phyloP scores from a whole-genome alignment of 2,329 filamentous ascomycete species.

The Aspergillus proliferans region DNA sequence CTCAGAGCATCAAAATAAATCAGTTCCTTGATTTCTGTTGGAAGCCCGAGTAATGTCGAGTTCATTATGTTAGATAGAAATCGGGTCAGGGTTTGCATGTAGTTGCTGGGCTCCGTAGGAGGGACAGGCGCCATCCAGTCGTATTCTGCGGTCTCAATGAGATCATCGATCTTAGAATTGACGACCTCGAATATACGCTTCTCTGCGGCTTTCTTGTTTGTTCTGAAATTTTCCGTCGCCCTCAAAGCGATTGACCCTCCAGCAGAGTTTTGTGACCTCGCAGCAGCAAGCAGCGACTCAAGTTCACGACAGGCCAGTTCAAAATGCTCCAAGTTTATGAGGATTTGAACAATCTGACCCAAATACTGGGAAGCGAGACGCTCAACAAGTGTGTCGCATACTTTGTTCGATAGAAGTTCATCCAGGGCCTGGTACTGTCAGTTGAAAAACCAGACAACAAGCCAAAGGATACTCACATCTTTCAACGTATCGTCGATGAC shows the following conservation, averaged over 20 bases:
- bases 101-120: conserved; percentile 72
- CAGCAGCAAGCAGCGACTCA: conserved; percentile 76
- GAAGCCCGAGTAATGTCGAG: conserved; percentile 85
- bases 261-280: conserved; percentile 70
- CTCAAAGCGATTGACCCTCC: conserved; percentile 72
- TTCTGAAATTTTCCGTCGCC: conserved; percentile 79
- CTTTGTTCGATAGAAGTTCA: conserved; percentile 84
- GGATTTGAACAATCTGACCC: conserved; percentile 95
- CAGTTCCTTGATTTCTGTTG: conserved; percentile 90
- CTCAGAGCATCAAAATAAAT: conserved; percentile 96
- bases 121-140: conserved; percentile 67
- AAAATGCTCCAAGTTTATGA: conserved; percentile 96
- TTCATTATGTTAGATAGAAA: conserved; percentile 97
- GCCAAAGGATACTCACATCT: conserved; percentile 48
- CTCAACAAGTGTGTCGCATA: conserved; percentile 84
- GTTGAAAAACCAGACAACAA: not conserved
- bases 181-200: conserved; percentile 98
- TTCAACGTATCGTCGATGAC: conserved; percentile 88
- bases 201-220: conserved; percentile 90
- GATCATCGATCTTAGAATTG: conserved; percentile 96
- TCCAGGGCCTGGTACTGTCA: conserved; percentile 64
- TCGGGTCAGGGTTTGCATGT: conserved; percentile 89
- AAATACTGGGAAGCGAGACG: conserved; percentile 86
- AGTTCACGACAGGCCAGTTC: conserved; percentile 87
- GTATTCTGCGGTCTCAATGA: conserved; percentile 95